Conservation (phyloP, 139 green algal genomes). For the Haematococcus lacustris region DNA sequence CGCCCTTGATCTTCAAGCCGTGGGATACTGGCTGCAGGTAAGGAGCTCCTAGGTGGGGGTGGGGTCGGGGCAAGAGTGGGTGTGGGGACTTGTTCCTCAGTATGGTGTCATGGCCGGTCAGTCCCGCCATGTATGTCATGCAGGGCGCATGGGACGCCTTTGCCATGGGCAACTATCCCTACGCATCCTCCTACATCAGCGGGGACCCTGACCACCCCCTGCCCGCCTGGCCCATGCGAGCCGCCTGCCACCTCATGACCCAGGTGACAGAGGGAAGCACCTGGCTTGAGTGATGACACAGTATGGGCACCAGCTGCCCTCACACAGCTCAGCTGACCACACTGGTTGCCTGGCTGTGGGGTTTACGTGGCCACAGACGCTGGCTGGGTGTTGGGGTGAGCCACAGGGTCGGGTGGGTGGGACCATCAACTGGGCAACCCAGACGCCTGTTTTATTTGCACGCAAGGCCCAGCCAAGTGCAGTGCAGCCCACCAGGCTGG, state of each 20-base stretch:
- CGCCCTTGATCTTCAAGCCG: not conserved
- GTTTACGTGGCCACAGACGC: no score
- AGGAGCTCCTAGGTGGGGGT: not conserved
- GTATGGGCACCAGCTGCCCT: no score
- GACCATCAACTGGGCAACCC: no score
- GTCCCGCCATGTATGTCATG: not conserved
- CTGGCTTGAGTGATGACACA: no score
- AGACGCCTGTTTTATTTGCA: no score
- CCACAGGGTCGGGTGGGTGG: no score
- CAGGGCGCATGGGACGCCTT: constrained; percentile 63
- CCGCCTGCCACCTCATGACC: constrained; percentile 42
- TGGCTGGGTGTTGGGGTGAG: no score
- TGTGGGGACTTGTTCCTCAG: not conserved
- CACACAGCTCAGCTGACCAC: no score
- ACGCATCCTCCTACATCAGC: constrained; percentile 44
- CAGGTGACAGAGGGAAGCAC: no score
- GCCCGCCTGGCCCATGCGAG: constrained; percentile 59
- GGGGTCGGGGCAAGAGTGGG: not conserved
- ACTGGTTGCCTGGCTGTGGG: no score
- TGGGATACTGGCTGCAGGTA: constrained; percentile 55
- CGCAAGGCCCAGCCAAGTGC: no score
- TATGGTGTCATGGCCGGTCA: not conserved
- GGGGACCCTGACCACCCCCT: constrained; percentile 27
- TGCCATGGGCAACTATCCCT: constrained; percentile 73
- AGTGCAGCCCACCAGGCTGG: no score